Base-by-base conservation (phyloP, 345 rosid genomes). In the Zanthoxylum bungeanum region DNA sequence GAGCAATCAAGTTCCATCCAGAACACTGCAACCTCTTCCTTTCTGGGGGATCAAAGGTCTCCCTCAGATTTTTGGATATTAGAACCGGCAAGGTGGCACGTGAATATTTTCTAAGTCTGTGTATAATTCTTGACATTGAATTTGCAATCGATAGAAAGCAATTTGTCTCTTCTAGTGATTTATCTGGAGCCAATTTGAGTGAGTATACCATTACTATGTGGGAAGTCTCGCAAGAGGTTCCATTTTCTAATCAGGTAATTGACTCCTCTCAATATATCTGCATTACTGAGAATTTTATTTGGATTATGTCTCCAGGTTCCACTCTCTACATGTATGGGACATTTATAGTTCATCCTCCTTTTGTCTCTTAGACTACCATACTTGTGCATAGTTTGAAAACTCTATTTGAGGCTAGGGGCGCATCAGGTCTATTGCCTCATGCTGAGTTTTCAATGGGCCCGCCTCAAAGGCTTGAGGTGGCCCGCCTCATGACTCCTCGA, bases 231-330 rank as follows among this genome's bases (percentile, higher is more conserved):
- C 81, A 94, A 58, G 85, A 88, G 77, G 76, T 92, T 79, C 93
- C 94, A 14, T 81, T 91, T 46, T 95, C 99, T 57, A 89, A 92
- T 74, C 98, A 92, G 97, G 95, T 93, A 74, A 76, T 76, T 40
- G 24, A 27, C 50, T 49, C 25, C 34, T 63, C 58, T 71, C n/a
- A 25, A 11, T 59, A 46, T 66, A 47, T 64, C 24, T 49, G 30
- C 62, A 55, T 75, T 1, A 9, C 33, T 51, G 2, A 61, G 51
- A 59, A 28, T 58, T 68, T 71, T 59, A 73, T 55, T 31, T 56
- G 56, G 66, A 66, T 31, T 68, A 9, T 30, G 68, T 27, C 47
- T 25, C 50, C 22, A 9, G 28, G 14, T 71, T 37, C 36, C 39
- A 31, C 49, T 42, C 69, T 50, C 19, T 66, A 7, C 24, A 51